Conservation (phyloP, 768 basidiomycete species). For the Sarcomyxa edulis region DNA sequence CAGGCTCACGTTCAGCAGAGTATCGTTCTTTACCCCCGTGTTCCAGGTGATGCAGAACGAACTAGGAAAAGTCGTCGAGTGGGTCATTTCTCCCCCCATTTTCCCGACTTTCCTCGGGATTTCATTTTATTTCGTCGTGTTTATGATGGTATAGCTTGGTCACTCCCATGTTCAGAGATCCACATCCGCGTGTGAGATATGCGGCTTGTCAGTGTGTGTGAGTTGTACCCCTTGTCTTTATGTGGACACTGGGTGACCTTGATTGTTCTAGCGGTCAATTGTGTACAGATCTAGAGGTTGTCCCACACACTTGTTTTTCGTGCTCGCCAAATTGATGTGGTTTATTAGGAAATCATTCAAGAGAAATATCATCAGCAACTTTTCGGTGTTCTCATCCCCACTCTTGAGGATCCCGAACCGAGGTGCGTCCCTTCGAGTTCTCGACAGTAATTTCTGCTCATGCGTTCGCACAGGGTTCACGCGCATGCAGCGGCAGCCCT, state of each 20-base stretch:
- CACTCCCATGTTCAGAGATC: slow-evolving; percentile 70
- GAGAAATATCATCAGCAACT: slow-evolving; percentile 62
- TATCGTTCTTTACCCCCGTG: neutral
- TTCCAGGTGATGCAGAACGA: slow-evolving; percentile 72
- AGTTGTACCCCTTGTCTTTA: slow-evolving; percentile 14
- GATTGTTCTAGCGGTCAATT: slow-evolving; percentile 65
- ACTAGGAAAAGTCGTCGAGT: slow-evolving; percentile 80
- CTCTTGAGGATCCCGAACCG: slow-evolving; percentile 71
- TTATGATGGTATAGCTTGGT: slow-evolving; percentile 46
- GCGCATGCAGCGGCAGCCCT: slow-evolving; percentile 83
- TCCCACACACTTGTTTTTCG: neutral
- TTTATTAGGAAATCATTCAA: slow-evolving; percentile 71
- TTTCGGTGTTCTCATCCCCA: slow-evolving; percentile 64
- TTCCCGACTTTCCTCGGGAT: neutral
- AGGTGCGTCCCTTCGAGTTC: slow-evolving; percentile 36
- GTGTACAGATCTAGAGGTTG: slow-evolving; percentile 82
- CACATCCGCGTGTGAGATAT: slow-evolving; percentile 68
- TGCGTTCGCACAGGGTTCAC: slow-evolving; percentile 53
- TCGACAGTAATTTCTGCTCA: neutral
- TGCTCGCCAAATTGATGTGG: neutral
- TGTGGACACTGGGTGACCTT: slow-evolving; percentile 3
- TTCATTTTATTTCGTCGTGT: neutral
- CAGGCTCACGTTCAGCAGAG: neutral
- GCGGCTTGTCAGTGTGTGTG: slow-evolving; percentile 90
- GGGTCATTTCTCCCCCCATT: slow-evolving; percentile 18